A percentile compares a stretch with the other conserved stretches of the same genome.
Conservation (phyloP, 169 alveolate species). For the Neospora caninum region DNA sequence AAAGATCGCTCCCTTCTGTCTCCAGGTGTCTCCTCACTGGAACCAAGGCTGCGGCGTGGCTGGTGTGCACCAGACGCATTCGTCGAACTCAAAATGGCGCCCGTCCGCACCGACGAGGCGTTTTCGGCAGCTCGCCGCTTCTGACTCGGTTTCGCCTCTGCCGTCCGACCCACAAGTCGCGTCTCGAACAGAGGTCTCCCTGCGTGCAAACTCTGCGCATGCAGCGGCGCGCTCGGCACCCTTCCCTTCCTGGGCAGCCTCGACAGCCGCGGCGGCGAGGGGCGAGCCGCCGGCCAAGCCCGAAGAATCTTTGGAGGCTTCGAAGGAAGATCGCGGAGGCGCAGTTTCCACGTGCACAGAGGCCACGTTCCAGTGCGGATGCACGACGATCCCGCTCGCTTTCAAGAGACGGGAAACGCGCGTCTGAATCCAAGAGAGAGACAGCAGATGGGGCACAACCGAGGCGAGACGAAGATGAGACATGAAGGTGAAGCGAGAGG, state of each 20-base stretch:
- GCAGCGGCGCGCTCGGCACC: too few species aligned
- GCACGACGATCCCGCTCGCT: not conserved
- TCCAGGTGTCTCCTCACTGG: not conserved
- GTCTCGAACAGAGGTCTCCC: not conserved
- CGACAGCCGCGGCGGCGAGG: too few species aligned
- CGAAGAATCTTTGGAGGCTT: too few species aligned
- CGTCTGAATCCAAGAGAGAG: not conserved
- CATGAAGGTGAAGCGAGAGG: too few species aligned
- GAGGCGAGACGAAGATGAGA: not conserved
- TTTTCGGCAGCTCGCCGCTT: not conserved
- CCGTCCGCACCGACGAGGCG: not conserved
- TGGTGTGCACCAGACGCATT: slow-evolving; percentile 27
- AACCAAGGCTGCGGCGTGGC: slow-evolving; percentile 22
- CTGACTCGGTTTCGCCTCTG: not conserved
- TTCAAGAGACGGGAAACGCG: slow-evolving; percentile 15
- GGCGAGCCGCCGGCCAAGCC: too few species aligned
- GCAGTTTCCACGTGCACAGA: not conserved
- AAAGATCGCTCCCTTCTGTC: too few species aligned
- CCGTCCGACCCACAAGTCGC: not conserved
- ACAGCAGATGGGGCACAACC: not conserved
- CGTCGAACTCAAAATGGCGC: not conserved
- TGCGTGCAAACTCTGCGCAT: too few species aligned
- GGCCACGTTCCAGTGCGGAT: not conserved
- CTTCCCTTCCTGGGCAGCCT: too few species aligned
- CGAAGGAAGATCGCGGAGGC: not conserved